Base-by-base conservation (phyloP, 2,329 filamentous ascomycete species). In the Annulohypoxylon truncatum region DNA sequence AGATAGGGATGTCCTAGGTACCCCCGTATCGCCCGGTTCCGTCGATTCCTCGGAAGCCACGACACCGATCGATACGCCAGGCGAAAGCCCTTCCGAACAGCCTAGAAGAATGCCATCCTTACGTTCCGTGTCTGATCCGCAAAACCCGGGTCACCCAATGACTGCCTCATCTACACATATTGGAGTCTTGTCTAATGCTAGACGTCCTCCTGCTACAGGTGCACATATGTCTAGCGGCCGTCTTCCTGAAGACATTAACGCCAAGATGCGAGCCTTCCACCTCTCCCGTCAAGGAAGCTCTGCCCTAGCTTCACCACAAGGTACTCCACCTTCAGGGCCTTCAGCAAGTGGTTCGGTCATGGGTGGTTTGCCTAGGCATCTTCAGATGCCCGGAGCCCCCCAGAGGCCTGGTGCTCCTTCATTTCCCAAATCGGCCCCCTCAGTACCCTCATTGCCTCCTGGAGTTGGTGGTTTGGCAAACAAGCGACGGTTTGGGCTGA, bases 101-200 rank as follows among this genome's bases (percentile, higher is more conserved):
- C 81, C 83, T 59, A 82, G 85, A 77, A 79, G 88, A 77, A 74
- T 89, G 62, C 84, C 88, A 18, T 87, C 87, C 4, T 77, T 89
- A 42, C 86, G 89, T 71, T 86, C 87, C 48, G 79, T 86, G 18
- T 88, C 89, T 57, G 87, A 90, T 52, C 81, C 89, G 18, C 81
- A 83, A 69, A 82, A 81, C 58, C 75, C 81, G 28, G 78, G 79
- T 22, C 78, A 80, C 29, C 69, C 68, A 61, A 94, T 97, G 88
- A 92, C 88, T 60, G 82, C 91, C 5, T 94, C 89, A n/a, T 97
- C 94, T n/a, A 96, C 91, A 26, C 90, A 92, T 40, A 83, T 94
- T 3, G 93, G 93, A 40, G 87, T 92, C 62, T 82, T 97, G 74
- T 93, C 90, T 78, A 87, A 81, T 70, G 88, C 86, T 3, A 82